These are phyloP conservation scores for Wickerhamomyces sydowiorum DNA, from an alignment of 805 yeast genomes.

Conservation along the genomic window DNA sequence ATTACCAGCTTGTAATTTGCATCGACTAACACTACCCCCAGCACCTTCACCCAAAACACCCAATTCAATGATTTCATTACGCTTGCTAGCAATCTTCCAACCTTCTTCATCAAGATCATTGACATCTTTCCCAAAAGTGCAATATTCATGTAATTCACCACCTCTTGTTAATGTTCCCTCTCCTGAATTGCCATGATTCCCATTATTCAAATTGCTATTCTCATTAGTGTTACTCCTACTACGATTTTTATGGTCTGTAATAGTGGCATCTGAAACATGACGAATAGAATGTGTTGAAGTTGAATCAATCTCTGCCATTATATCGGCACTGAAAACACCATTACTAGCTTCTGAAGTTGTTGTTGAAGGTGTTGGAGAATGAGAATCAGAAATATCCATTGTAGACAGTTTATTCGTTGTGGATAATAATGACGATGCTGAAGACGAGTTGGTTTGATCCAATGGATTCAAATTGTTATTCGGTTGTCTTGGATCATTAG, in stretches of 20 bases:
- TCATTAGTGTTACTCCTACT: not conserved
- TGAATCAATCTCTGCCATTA: constrained; percentile 23
- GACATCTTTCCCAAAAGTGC: constrained; percentile 29
- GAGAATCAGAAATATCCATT: constrained; percentile 14
- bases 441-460: constrained; percentile 10
- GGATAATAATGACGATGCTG: constrained; percentile 15
- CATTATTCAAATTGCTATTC: not conserved
- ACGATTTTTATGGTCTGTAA: not conserved
- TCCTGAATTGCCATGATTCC: constrained; percentile 1
- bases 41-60: constrained; percentile 88
- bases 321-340: constrained; percentile 24
- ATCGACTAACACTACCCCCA: constrained; percentile 85
- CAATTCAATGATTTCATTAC: constrained; percentile 59
- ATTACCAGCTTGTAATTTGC: constrained; percentile 52
- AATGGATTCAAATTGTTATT: constrained; percentile 4
- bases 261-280: not conserved
- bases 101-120: constrained; percentile 63
- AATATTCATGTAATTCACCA: not conserved
- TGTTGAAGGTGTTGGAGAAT: constrained; percentile 24
- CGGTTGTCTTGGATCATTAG: constrained; percentile 1
- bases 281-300: not conserved
- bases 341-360: constrained; percentile 21
- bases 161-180: constrained; percentile 5
- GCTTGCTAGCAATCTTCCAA: constrained; percentile 61
- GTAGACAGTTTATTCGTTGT: constrained; percentile 15